Conservation (phyloP, 352 stramenopile species). For the Plasmopara viticola region DNA sequence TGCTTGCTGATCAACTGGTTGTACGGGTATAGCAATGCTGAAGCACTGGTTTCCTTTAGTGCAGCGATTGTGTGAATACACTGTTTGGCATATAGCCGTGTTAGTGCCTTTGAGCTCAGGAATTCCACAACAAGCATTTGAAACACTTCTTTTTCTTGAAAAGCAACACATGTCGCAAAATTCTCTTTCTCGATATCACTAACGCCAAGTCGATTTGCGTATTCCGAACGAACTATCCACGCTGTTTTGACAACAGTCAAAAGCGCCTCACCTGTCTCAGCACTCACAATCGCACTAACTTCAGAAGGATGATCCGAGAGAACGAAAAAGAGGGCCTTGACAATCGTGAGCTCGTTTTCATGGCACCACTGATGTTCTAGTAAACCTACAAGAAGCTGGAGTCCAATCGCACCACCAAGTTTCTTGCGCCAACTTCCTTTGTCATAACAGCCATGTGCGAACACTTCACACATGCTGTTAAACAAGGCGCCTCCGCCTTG, state of each 20-base stretch:
- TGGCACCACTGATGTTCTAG: constrained; percentile 74
- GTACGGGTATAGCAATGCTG: constrained; percentile 73
- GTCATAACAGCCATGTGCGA: constrained; percentile 81
- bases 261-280: constrained; percentile 59
- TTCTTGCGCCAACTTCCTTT: constrained; percentile 83
- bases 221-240: constrained; percentile 35
- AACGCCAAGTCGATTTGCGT: constrained; percentile 27
- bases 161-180: constrained; percentile 64
- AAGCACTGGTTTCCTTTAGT: constrained; percentile 51
- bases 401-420: constrained; percentile 62
- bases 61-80: constrained; percentile 56
- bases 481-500: constrained; percentile 62
- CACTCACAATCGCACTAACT: constrained; percentile 72
- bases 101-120: constrained; percentile 63
- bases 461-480: constrained; percentile 73
- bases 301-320: constrained; percentile 80
- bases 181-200: constrained; percentile 45
- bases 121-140: constrained; percentile 87
- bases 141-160: constrained; percentile 82
- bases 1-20: constrained; percentile 82
- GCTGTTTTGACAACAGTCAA: constrained; percentile 52
- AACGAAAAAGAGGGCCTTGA: constrained; percentile 84
- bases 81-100: constrained; percentile 62
- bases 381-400: constrained; percentile 58
- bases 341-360: constrained; percentile 81